These are phyloP conservation scores for Lactuca sativa DNA, from an alignment of 129 eudicot genomes.

Conservation along the genomic window DNA sequence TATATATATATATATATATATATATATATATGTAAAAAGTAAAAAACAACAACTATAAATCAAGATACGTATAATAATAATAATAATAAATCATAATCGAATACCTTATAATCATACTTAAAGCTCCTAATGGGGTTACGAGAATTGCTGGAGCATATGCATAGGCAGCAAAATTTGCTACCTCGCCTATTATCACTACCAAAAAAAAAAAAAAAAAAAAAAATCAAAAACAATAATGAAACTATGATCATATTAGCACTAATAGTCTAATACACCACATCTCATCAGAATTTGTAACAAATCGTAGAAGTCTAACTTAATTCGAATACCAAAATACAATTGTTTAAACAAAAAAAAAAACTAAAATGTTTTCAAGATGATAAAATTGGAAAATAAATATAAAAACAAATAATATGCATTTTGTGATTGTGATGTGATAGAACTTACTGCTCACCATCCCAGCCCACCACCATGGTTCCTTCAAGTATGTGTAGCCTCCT, in stretches of 20 bases:
- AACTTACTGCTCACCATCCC: conserved; percentile 89
- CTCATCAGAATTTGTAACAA: conserved; percentile 11
- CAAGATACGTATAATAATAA: too few species aligned
- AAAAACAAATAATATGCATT: neutral
- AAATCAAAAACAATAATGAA: too few species aligned
- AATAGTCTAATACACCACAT: neutral
- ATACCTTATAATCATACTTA: conserved; percentile 95
- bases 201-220: neutral
- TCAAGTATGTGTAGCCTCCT: conserved; percentile 80
- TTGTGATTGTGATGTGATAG: neutral
- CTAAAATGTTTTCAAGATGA: neutral
- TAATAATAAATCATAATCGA: neutral
- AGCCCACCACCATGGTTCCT: conserved; percentile 97
- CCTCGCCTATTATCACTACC: conserved; percentile 84
- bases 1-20: too few species aligned
- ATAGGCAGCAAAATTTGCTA: conserved; percentile 87
- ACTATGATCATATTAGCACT: too few species aligned
- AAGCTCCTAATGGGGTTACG: conserved; percentile 90
- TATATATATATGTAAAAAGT: neutral
- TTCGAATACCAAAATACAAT: neutral
- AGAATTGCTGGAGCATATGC: conserved; percentile 97
- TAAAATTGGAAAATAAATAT: neutral
- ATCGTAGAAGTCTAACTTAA: neutral
- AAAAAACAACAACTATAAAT: neutral
- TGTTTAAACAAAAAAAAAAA: too few species aligned